Percentiles rank a stretch among this genome's conserved stretches.
Conservation (phyloP, 2,329 filamentous ascomycete genomes). For the Cercospora zeae-maydis region DNA sequence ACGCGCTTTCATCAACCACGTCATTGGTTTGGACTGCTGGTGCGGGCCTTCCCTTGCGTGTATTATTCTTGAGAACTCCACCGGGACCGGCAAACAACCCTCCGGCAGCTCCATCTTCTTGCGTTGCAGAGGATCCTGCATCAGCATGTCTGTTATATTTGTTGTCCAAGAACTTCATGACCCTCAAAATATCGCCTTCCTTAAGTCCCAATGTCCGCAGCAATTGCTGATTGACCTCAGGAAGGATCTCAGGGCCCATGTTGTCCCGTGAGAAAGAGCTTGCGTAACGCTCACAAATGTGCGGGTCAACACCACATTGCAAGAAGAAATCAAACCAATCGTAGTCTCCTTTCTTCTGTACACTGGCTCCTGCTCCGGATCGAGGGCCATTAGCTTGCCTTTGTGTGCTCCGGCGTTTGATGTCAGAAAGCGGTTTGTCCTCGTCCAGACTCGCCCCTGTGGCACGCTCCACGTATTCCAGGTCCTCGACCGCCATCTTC, state of each 20-base stretch:
- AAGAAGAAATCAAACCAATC: slow-evolving; percentile 99
- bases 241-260: slow-evolving; percentile 90
- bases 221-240: slow-evolving; percentile 79
- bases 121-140: slow-evolving; percentile 50
- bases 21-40: slow-evolving; percentile 83
- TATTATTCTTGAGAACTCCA: slow-evolving; percentile 90
- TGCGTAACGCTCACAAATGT: slow-evolving; percentile 90
- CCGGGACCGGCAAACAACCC: slow-evolving; percentile 90
- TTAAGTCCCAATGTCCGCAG: slow-evolving; percentile 87
- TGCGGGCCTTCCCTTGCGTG: slow-evolving; percentile 81
- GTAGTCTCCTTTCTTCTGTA: slow-evolving; percentile 71
- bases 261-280: slow-evolving; percentile 86
- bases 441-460: slow-evolving; percentile 88
- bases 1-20: slow-evolving; percentile 80
- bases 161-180: slow-evolving; percentile 82
- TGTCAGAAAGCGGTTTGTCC: slow-evolving; percentile 86
- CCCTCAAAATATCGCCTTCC: slow-evolving; percentile 92
- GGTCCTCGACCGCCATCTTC: slow-evolving; percentile 93
- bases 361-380: slow-evolving; percentile 55
- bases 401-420: slow-evolving; percentile 54
- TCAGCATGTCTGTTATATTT: slow-evolving; percentile 64
- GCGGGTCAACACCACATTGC: slow-evolving; percentile 82
- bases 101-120: slow-evolving; percentile 54
- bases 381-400: slow-evolving; percentile 32
- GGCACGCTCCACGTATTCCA: slow-evolving; percentile 86